phyloP scores from a whole-genome alignment of 495 filamentous ascomycete genomes.

The Xylaria bambusicola region DNA sequence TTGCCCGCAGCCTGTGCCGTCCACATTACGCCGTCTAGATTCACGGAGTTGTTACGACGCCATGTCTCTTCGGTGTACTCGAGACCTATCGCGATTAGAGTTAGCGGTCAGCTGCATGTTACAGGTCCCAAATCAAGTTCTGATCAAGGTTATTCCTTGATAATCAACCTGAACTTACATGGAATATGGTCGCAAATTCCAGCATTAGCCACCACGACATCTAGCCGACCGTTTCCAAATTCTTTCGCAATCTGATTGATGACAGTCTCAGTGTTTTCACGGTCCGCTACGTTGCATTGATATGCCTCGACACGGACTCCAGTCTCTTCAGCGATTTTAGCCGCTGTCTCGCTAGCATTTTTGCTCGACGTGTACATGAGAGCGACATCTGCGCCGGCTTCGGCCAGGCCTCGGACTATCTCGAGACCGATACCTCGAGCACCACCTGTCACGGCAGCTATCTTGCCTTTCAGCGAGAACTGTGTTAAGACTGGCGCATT shows the following conservation, averaged over 20 bases:
- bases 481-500: slow-evolving; percentile 32
- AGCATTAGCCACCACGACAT: slow-evolving; percentile 33
- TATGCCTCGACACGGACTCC: slow-evolving; percentile 61
- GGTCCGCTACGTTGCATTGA: slow-evolving; percentile 59
- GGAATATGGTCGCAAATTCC: slow-evolving; percentile 27
- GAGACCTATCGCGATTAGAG: slow-evolving; percentile 16
- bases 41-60: slow-evolving; percentile 56
- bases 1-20: slow-evolving; percentile 51
- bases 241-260: slow-evolving; percentile 43
- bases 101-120: too few species aligned
- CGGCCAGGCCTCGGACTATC: slow-evolving; percentile 38
- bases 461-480: slow-evolving; percentile 46
- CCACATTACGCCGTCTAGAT: slow-evolving; percentile 57
- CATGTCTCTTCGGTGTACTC: slow-evolving; percentile 26
- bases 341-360: slow-evolving; percentile 44
- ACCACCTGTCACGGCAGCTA: slow-evolving; percentile 47
- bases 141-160: too few species aligned
- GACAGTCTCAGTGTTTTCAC: slow-evolving; percentile 43
- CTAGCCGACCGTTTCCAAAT: slow-evolving; percentile 48
- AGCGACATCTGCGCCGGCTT: slow-evolving; percentile 43
- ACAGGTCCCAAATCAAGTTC: too few species aligned
- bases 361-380: slow-evolving; percentile 34
- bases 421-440: slow-evolving; percentile 48
- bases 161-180: slow-evolving; percentile 2
- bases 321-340: slow-evolving; percentile 53